Evolutionary conservation across 2,329 filamentous ascomycete species (phyloP), one percentile per base, ranked within the genome.

Genomic region (Diaporthe australafricana): DNA sequence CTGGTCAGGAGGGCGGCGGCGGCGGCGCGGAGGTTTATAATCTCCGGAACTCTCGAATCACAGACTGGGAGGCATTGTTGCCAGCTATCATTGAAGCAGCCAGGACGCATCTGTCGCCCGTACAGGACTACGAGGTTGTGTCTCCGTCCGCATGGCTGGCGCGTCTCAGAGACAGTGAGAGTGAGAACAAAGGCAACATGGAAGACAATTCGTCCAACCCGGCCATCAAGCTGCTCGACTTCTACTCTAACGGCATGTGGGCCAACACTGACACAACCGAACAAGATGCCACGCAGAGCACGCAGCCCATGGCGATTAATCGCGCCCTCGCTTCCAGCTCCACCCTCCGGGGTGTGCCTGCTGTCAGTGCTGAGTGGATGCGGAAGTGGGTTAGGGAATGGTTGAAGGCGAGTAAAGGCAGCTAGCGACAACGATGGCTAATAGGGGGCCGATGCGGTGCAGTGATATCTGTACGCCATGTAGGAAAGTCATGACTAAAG

Each of bases 341-440:
- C 6, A 77, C 75, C 5, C 68, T 83, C 30, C 73, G 75, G 20
- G 48, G 66, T 1, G 70, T 83, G 63, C 62, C 75, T 11, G 74
- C 77, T 2, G 74, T 84, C 1, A 77, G 74, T 25, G 12, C 63
- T 1, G 75, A 78, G 27, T 83, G 78, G 81, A 76, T 84, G 73
- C 57, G 68, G 7, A 79, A 79, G 68, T 84, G 81, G 81, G 72
- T 82, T 32, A 47, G 72, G 0, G 79, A 83, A 69, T 84, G 79
- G 82, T 47, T 75, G 27, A 35, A 5, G 5, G 32, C 32, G 9
- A 5, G 5, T 35, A 35, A 35, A 9, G 32, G 32, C 32, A 35
- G 32, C 32, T 5, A 35, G 32, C 32, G 32, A 35, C 32, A 35
- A 9, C 9, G 5, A 9, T 35, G 32, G 32, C 9, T 35, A 5